These are phyloP conservation scores for Nemania sp. DNA, from an alignment of 2,329 filamentous ascomycete genomes.

Conservation along the genomic window DNA sequence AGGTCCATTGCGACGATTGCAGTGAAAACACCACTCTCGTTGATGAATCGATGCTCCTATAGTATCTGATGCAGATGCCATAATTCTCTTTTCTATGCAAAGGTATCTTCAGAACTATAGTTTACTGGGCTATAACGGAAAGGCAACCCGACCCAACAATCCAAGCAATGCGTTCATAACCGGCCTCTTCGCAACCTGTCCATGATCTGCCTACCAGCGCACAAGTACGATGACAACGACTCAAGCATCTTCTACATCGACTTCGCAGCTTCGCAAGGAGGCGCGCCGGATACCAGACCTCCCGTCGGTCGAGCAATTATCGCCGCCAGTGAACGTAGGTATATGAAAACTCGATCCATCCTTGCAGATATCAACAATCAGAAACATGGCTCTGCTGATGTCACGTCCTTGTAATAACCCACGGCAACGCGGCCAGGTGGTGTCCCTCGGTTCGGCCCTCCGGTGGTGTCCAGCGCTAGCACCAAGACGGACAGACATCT, in stretches of 20 bases:
- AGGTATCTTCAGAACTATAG: constrained; percentile 8
- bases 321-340: constrained; percentile 9
- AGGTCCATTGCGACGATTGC: constrained; percentile 9
- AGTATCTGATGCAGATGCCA: constrained; percentile 13
- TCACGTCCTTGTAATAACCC: constrained; percentile 7
- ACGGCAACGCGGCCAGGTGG: constrained; percentile 21
- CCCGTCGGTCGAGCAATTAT: background rate
- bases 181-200: constrained; percentile 10
- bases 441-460: constrained; percentile 27
- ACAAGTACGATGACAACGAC: background rate
- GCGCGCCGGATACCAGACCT: constrained; percentile 4
- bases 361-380: background rate
- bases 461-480: constrained; percentile 18
- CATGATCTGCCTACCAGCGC: background rate
- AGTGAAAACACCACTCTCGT: constrained; percentile 8
- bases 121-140: constrained; percentile 6
- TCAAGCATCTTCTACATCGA: constrained; percentile 4
- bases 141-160: constrained; percentile 11
- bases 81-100: too few species aligned
- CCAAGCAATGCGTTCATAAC: constrained; percentile 1
- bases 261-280: constrained; percentile 8
- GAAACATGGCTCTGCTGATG: constrained; percentile 12
- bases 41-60: constrained; percentile 12
- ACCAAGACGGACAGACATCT: constrained; percentile 16
- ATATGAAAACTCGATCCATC: constrained; percentile 10